Percentiles rank a stretch among this genome's conserved stretches.
phyloP scores from a whole-genome alignment of 805 yeast species.

The Ogataea paradorogensis region DNA sequence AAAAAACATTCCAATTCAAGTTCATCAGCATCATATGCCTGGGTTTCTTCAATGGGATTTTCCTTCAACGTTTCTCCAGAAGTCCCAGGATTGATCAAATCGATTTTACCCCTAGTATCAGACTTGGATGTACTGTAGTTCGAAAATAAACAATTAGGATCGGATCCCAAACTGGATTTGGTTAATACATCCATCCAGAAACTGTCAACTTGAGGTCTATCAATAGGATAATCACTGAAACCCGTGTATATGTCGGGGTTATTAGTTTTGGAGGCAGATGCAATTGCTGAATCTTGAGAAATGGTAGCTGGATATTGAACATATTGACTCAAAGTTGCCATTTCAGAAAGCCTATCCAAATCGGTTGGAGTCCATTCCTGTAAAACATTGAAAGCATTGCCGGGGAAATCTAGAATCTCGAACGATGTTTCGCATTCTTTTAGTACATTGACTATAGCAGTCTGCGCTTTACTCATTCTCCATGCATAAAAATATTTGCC shows the following conservation, averaged over 20 bases:
- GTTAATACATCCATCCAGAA: conserved; percentile 27
- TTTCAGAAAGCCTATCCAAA: no score
- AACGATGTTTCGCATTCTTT: conserved; percentile 14
- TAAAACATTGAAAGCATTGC: conserved; percentile 16
- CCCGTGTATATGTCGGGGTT: background rate
- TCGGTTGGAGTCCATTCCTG: conserved; percentile 11
- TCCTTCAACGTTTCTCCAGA: background rate
- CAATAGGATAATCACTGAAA: conserved; percentile 10
- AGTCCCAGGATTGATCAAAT: background rate
- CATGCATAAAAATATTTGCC: conserved; percentile 63
- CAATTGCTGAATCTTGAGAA: no score
- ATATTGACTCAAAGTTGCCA: no score
- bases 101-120: no score
- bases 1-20: conserved; percentile 4
- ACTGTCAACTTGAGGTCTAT: conserved; percentile 19
- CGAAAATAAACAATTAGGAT: background rate
- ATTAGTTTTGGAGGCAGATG: background rate
- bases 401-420: background rate
- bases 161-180: conserved; percentile 1
- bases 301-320: no score
- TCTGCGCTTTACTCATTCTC: conserved; percentile 61
- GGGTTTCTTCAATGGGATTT: no score
- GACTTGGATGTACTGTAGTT: no score
- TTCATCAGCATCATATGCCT: background rate
- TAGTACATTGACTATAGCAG: conserved; percentile 38